Evolutionary conservation across 2,329 filamentous ascomycete genomes (phyloP).

Genomic region (Talaromyces sp.): DNA sequence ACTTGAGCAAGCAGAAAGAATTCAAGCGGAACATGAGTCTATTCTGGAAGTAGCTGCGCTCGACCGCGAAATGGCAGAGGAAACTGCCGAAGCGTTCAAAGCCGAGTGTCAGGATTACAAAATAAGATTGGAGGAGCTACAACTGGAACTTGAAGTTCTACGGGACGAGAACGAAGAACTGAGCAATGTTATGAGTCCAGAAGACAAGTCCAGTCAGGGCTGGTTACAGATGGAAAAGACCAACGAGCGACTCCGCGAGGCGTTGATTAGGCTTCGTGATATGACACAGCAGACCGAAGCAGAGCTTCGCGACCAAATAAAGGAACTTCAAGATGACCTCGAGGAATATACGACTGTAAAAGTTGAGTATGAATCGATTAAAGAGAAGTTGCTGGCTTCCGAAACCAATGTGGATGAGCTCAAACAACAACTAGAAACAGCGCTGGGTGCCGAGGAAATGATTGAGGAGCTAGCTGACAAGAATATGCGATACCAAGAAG

Average conservation of each 20-base stretch:
- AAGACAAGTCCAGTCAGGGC: slow-evolving; percentile 79
- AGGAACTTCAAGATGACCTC: slow-evolving; percentile 68
- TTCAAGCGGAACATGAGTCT: slow-evolving; percentile 80
- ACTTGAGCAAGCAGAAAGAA: slow-evolving; percentile 65
- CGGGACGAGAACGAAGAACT: slow-evolving; percentile 83
- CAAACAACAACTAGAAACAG: slow-evolving; percentile 84
- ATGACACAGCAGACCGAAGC: slow-evolving; percentile 80
- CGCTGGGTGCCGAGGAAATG: slow-evolving; percentile 85
- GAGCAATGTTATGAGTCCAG: slow-evolving; percentile 77
- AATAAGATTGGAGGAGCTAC: slow-evolving; percentile 73
- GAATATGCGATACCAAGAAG: slow-evolving; percentile 77
- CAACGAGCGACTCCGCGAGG: slow-evolving; percentile 82
- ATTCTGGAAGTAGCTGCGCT: slow-evolving; percentile 81
- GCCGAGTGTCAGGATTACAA: slow-evolving; percentile 75
- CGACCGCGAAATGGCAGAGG: slow-evolving; percentile 94
- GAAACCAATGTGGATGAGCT: slow-evolving; percentile 80
- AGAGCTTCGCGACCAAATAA: slow-evolving; percentile 72
- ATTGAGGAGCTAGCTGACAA: slow-evolving; percentile 87
- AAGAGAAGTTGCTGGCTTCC: slow-evolving; percentile 68
- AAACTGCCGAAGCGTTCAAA: slow-evolving; percentile 78
- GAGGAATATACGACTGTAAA: slow-evolving; percentile 65
- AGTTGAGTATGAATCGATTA: slow-evolving; percentile 65
- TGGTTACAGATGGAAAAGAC: slow-evolving; percentile 90
- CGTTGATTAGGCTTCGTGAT: slow-evolving; percentile 78
- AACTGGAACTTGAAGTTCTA: slow-evolving; percentile 82